A percentile compares a stretch with the other conserved stretches of the same genome.
phyloP scores from a whole-genome alignment of 257 asterid genomes.

The Gynochthodes officinalis region DNA sequence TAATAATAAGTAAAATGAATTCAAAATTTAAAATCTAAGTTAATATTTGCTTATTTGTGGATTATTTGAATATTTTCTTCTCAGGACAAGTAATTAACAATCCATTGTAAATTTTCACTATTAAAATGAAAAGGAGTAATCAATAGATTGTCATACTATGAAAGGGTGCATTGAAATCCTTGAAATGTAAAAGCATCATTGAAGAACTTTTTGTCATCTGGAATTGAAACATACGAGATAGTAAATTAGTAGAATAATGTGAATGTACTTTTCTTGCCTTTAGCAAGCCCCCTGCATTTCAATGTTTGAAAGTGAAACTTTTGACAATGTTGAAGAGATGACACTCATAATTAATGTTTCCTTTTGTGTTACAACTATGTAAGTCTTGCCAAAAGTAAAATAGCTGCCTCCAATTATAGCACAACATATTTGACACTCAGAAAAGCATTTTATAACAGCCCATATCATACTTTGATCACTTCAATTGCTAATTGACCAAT shows the following conservation, averaged over 20 bases:
- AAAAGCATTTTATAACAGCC: not conserved
- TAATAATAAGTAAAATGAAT: too few species aligned
- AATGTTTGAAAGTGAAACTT: not conserved
- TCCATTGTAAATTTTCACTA: not conserved
- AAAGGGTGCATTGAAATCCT: conserved; percentile 1
- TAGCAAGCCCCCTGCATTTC: not conserved
- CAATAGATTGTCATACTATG: not conserved
- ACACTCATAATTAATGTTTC: conserved; percentile 11
- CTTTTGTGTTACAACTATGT: conserved; percentile 9
- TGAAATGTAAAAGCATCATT: conserved; percentile 9
- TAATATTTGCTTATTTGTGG: too few species aligned
- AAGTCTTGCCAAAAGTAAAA: conserved; percentile 5
- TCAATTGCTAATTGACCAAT: too few species aligned
- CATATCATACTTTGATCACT: not conserved
- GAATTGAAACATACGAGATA: not conserved
- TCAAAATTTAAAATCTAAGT: too few species aligned
- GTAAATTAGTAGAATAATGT: too few species aligned
- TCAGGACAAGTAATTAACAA: too few species aligned
- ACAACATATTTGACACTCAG: not conserved
- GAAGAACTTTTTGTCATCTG: not conserved
- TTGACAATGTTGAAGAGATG: conserved; percentile 1
- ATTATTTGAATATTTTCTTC: too few species aligned
- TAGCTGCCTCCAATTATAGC: conserved; percentile 2
- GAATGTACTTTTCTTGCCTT: not conserved
- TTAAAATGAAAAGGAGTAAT: not conserved